Conservation (phyloP, 768 basidiomycete genomes). For the Pleurotus salmoneostramineus region DNA sequence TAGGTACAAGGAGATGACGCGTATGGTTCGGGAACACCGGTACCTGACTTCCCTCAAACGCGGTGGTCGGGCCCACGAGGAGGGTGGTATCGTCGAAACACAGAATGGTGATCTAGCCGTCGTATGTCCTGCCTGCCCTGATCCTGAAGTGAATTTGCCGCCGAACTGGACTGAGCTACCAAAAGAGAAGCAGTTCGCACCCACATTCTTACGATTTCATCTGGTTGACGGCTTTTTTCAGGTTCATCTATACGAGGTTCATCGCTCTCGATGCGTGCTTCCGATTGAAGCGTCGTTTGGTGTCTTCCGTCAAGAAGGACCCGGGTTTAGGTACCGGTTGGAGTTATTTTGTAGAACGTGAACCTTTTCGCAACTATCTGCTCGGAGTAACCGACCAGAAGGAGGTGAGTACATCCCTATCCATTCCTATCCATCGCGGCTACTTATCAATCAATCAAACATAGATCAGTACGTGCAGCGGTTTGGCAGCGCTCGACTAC, state of each 20-base stretch:
- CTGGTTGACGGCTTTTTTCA: too few relatives aligned
- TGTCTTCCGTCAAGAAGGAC: conserved; percentile 5
- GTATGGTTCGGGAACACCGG: conserved; percentile 18
- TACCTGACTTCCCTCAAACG: conserved; percentile 20
- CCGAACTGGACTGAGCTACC: conserved; percentile 5
- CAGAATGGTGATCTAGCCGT: conserved; percentile 11
- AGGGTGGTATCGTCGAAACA: conserved; percentile 10
- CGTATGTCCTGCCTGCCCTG: conserved; percentile 22
- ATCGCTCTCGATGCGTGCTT: conserved; percentile 23
- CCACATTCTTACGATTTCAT: too few relatives aligned
- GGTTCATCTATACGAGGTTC: conserved; percentile 17
- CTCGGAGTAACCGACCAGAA: conserved; percentile 3
- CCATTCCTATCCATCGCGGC: neutral
- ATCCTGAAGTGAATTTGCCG: conserved; percentile 19
- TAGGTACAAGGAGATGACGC: conserved; percentile 22
- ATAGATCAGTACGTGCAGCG: neutral
- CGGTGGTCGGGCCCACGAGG: conserved; percentile 18
- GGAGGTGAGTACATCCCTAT: neutral
- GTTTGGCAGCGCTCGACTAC: neutral
- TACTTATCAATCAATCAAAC: neutral
- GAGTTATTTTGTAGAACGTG: conserved; percentile 5
- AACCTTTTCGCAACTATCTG: conserved; percentile 11
- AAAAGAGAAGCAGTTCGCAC: neutral
- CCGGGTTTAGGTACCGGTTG: conserved; percentile 10
- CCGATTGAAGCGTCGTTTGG: conserved; percentile 15